Percentiles rank a stretch among this genome's conserved stretches.
Conservation (phyloP, 1,284 basidiomycete genomes). For the Ganoderma resinaceum region DNA sequence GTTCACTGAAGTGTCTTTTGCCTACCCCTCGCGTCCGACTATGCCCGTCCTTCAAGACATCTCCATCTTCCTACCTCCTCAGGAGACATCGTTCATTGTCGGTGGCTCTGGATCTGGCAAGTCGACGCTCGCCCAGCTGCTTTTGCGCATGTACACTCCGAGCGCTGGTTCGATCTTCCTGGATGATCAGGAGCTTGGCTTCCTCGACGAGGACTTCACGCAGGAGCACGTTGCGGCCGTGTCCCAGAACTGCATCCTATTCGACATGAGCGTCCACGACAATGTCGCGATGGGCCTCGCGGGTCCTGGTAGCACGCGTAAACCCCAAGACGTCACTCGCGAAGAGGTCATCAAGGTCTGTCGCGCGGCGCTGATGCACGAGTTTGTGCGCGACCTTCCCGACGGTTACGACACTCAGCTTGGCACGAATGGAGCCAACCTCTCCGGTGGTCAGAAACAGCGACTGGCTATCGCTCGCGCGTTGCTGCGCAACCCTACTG, state of each 20-base stretch:
- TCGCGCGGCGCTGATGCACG: constrained; percentile 86
- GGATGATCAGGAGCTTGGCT: constrained; percentile 83
- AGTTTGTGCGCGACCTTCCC: constrained; percentile 85
- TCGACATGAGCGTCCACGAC: constrained; percentile 86
- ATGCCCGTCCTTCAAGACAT: constrained; percentile 68
- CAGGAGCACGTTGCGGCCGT: constrained; percentile 81
- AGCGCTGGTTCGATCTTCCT: constrained; percentile 70
- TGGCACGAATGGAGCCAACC: constrained; percentile 74
- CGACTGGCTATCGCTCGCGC: constrained; percentile 92
- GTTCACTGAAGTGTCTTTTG: constrained; percentile 80
- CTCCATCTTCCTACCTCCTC: constrained; percentile 80
- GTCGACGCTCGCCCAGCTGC: constrained; percentile 86
- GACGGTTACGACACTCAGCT: constrained; percentile 89
- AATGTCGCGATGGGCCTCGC: constrained; percentile 87
- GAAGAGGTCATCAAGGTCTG: constrained; percentile 85
- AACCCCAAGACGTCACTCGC: constrained; percentile 58
- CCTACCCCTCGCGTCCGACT: constrained; percentile 85
- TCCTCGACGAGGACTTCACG: constrained; percentile 81
- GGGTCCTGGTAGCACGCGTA: constrained; percentile 51
- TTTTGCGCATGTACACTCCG: constrained; percentile 82
- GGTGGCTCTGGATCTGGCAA: constrained; percentile 94
- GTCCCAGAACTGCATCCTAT: constrained; percentile 79
- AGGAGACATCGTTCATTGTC: constrained; percentile 92
- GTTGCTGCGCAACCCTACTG: constrained; percentile 84
- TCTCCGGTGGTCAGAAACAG: constrained; percentile 96